phyloP scores from a whole-genome alignment of 768 basidiomycete species.

The Coprinopsis marcescibilis region DNA sequence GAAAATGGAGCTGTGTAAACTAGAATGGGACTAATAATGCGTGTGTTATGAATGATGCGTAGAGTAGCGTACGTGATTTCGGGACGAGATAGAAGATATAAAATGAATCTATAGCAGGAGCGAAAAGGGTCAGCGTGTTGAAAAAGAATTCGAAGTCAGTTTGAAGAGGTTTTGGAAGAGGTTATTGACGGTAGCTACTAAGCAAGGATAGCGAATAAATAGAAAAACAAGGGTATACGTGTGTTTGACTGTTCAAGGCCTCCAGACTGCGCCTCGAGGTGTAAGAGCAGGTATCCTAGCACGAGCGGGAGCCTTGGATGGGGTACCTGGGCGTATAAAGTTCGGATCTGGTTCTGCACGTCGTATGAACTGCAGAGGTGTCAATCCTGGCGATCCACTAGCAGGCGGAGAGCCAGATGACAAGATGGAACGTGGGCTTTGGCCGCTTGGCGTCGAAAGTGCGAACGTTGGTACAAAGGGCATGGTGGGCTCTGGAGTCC shows the following conservation, averaged over 20 bases:
- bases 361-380: slow-evolving; percentile 80
- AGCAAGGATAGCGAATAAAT: background rate
- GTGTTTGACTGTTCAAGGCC: slow-evolving; percentile 39
- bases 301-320: slow-evolving; percentile 52
- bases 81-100: no score
- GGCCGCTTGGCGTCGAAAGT: slow-evolving; percentile 50
- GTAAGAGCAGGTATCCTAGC: slow-evolving; percentile 35
- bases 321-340: slow-evolving; percentile 53
- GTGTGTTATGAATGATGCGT: no score
- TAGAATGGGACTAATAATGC: no score
- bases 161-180: background rate
- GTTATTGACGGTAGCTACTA: background rate
- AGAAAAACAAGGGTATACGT: background rate
- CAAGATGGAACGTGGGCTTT: slow-evolving; percentile 44
- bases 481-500: slow-evolving; percentile 62
- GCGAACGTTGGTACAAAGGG: slow-evolving; percentile 63
- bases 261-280: slow-evolving; percentile 55
- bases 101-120: no score
- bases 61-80: no score
- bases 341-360: slow-evolving; percentile 59
- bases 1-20: no score
- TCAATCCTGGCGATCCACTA: slow-evolving; percentile 62
- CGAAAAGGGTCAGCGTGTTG: background rate
- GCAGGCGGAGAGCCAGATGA: slow-evolving; percentile 37
- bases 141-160: no score